Evolutionary conservation across 108 stramenopile species (phyloP).

Genomic region (Bacterosira constricta): DNA sequence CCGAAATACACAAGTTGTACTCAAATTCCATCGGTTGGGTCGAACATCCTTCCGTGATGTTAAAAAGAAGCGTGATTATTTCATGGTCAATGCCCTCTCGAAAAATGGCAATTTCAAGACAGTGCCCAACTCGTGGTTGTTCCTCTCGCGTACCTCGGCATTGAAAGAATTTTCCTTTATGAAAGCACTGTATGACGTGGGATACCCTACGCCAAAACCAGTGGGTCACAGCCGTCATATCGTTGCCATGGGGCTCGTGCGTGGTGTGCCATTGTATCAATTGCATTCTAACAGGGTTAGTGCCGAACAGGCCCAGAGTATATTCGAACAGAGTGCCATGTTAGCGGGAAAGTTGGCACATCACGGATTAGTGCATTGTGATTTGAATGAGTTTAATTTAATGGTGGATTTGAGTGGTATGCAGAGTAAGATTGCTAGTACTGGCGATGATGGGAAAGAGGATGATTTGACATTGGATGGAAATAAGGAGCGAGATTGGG

Average conservation of each 20-base stretch:
- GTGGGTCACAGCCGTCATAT: constrained; percentile 94
- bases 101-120: constrained; percentile 52
- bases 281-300: constrained; percentile 74
- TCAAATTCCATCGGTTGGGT: constrained; percentile 98
- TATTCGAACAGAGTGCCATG: constrained; percentile 81
- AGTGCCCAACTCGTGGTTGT: constrained; percentile 92
- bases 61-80: constrained; percentile 97
- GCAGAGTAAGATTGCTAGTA: constrained; percentile 55
- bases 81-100: constrained; percentile 63
- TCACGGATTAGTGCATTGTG: constrained; percentile 98
- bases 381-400: constrained; percentile 99
- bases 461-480: constrained; percentile 15
- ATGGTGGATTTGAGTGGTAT: constrained; percentile 92
- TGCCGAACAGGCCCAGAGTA: constrained; percentile 87
- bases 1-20: constrained; percentile 81
- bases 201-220: constrained; percentile 94
- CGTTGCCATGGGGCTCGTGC: constrained; percentile 88
- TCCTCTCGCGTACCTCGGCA: constrained; percentile 93
- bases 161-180: constrained; percentile 97
- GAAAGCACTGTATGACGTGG: constrained; percentile 92
- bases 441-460: constrained; percentile 41
- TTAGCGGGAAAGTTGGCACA: constrained; percentile 79
- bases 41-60: constrained; percentile 97
- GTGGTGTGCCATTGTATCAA: constrained; percentile 94
- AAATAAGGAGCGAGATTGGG: constrained; percentile 26